phyloP scores from a whole-genome alignment of 2,329 filamentous ascomycete genomes.

The Paecilomyces niveus region DNA sequence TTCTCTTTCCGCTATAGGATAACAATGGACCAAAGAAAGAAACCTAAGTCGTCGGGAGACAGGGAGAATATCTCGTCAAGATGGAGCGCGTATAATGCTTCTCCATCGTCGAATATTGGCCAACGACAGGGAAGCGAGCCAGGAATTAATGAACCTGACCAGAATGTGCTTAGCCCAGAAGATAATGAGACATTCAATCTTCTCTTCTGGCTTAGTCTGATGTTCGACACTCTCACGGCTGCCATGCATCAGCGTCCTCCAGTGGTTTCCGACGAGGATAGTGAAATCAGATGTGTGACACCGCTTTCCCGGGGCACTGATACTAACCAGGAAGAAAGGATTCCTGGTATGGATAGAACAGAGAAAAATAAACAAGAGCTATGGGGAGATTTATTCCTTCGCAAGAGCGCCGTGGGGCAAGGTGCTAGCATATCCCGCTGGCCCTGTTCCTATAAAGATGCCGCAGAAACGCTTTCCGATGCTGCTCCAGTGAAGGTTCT shows the following conservation, averaged over 20 bases:
- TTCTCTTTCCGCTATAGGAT: constrained; percentile 22
- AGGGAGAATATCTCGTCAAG: neutral
- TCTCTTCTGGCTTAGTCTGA: constrained; percentile 52
- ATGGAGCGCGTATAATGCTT: neutral
- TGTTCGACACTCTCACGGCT: constrained; percentile 53
- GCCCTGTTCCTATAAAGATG: constrained; percentile 49
- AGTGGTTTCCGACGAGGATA: constrained; percentile 41
- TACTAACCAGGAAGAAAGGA: neutral
- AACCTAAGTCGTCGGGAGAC: neutral
- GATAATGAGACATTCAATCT: constrained; percentile 46
- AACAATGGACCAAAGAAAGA: constrained; percentile 8
- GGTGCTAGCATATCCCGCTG: constrained; percentile 30
- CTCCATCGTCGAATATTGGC: neutral
- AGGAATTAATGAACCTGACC: neutral
- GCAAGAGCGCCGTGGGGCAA: neutral
- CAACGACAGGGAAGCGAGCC: neutral
- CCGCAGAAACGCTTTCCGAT: constrained; percentile 43
- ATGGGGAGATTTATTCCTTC: constrained; percentile 35
- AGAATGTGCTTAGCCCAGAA: constrained; percentile 20
- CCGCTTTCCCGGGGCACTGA: neutral
- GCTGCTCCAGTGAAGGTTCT: constrained; percentile 54
- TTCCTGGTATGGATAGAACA: constrained; percentile 6
- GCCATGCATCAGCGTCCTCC: constrained; percentile 45
- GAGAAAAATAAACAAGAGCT: constrained; percentile 18
- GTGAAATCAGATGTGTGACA: constrained; percentile 23